Evolutionary conservation across 2,329 filamentous ascomycete genomes (phyloP).

Genomic region (Beauveria sp.): DNA sequence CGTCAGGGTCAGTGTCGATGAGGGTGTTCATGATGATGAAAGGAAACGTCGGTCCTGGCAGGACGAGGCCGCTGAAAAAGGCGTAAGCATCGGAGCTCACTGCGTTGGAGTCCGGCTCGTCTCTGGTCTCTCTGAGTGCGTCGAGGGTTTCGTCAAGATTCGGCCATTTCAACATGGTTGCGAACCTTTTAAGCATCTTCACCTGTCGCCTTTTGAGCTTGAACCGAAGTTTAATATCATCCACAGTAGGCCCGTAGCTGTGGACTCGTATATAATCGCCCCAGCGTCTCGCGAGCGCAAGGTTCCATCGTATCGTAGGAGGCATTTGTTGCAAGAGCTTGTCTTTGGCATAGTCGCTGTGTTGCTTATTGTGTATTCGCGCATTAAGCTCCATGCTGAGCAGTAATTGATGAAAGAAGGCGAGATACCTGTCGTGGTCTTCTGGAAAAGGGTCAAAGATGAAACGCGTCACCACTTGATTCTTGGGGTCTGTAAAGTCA

Average conservation of each 20-base stretch:
- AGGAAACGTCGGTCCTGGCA: constrained; percentile 61
- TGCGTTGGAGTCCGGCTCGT: constrained; percentile 48
- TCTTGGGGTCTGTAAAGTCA: constrained; percentile 61
- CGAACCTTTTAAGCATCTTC: constrained; percentile 61
- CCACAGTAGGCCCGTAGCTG: constrained; percentile 44
- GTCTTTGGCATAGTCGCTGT: constrained; percentile 56
- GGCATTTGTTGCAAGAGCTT: constrained; percentile 58
- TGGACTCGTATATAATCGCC: constrained; percentile 62
- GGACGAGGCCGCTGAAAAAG: constrained; percentile 66
- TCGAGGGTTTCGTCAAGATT: constrained; percentile 59
- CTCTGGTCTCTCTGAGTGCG: constrained; percentile 52
- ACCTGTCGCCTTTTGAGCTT: constrained; percentile 60
- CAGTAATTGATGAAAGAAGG: constrained; percentile 71
- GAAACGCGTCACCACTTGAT: constrained; percentile 67
- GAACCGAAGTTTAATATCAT: constrained; percentile 55
- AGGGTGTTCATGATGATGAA: constrained; percentile 74
- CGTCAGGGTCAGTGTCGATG: constrained; percentile 66
- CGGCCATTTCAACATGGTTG: constrained; percentile 68
- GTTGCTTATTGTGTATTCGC: constrained; percentile 56
- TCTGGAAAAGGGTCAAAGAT: constrained; percentile 54
- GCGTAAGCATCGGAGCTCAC: constrained; percentile 67
- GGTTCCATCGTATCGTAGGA: constrained; percentile 62
- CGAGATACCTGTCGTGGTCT: constrained; percentile 50
- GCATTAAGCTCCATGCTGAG: constrained; percentile 65
- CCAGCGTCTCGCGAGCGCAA: constrained; percentile 69